phyloP scores from a whole-genome alignment of 805 yeast genomes.

The Metschnikowia gelsemii region DNA sequence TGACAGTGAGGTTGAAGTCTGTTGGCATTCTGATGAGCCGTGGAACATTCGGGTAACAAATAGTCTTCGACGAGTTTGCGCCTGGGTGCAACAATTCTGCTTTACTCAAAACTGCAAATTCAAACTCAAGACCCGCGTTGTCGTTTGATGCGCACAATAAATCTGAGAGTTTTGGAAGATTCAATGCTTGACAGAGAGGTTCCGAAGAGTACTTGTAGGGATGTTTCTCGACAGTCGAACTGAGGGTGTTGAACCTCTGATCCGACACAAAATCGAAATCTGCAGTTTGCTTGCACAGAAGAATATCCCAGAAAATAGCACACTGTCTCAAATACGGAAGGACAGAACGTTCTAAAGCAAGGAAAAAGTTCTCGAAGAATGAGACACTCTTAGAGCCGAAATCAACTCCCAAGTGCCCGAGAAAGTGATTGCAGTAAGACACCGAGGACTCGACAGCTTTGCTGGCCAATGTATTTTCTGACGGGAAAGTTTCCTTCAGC shows the following conservation, averaged over 20 bases:
- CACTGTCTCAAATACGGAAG: constrained; percentile 38
- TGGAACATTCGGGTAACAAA: constrained; percentile 56
- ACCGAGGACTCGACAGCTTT: background rate
- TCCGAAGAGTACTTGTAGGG: constrained; percentile 21
- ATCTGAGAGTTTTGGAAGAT: constrained; percentile 21
- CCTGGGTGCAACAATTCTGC: background rate
- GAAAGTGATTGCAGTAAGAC: constrained; percentile 1
- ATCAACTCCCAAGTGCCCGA: constrained; percentile 1
- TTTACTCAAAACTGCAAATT: constrained; percentile 4
- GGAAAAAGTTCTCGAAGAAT: constrained; percentile 6
- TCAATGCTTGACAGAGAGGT: constrained; percentile 26
- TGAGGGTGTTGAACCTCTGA: constrained; percentile 20
- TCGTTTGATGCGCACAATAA: background rate
- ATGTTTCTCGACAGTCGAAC: constrained; percentile 20
- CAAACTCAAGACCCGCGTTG: background rate
- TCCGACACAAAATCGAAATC: constrained; percentile 24
- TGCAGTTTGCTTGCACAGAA: constrained; percentile 30
- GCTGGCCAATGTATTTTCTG: background rate
- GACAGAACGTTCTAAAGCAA: constrained; percentile 17
- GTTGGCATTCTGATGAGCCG: constrained; percentile 53
- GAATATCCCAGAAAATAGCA: constrained; percentile 31
- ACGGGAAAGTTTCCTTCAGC: background rate
- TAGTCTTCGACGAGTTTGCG: background rate
- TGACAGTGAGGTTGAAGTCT: constrained; percentile 32
- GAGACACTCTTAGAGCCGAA: background rate